Evolutionary conservation across 768 basidiomycete species (phyloP), one percentile per base, ranked within the genome.

Genomic region (Amanita muscaria): DNA sequence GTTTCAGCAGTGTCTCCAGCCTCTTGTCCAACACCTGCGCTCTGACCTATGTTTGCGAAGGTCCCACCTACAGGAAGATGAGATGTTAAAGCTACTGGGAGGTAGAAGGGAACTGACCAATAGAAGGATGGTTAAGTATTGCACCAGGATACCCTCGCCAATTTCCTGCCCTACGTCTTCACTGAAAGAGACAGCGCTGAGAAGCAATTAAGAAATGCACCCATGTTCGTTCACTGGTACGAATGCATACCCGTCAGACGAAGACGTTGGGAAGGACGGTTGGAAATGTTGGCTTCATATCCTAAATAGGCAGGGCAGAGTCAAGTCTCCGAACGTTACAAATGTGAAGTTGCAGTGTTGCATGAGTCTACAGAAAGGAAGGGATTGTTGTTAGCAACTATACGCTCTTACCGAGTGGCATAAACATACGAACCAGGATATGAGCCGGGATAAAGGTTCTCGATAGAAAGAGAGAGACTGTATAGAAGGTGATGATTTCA

Each of bases 31-130:
- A 73, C 56, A 2, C 66, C 58, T 0, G 83, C 79, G 47, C 72
- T 74, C 52, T 87, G 47, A 93, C 84, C 91, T 91, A 96, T 1
- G 72, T 72, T 51, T 77, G 79, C 77, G 72, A 7, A 73, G 70
- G 12, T 66, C 60, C 66, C 70, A 50, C 68, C 76, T 76, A 23
- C 34, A n/a, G 4, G 36, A 21, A 21, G 39, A 3, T 37, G 7
- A 22, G 24, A 36, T 14, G 14, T 8, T 31, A 34, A 45, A 46
- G 2, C 10, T 29, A 11, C 23, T 24, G 12, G 22, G 46, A 4
- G 34, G 29, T 6, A 47, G 36, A 23, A 37, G 21, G 32, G 14
- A 43, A 69, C 81, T 50, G 41, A 86, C 85, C 68, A 38, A 79
- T 66, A 33, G 64, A 63, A 5, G 75, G 70, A 63, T 93, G 90